Base-by-base conservation (phyloP, 441 rosid genomes). In the Gossypium davidsonii region DNA sequence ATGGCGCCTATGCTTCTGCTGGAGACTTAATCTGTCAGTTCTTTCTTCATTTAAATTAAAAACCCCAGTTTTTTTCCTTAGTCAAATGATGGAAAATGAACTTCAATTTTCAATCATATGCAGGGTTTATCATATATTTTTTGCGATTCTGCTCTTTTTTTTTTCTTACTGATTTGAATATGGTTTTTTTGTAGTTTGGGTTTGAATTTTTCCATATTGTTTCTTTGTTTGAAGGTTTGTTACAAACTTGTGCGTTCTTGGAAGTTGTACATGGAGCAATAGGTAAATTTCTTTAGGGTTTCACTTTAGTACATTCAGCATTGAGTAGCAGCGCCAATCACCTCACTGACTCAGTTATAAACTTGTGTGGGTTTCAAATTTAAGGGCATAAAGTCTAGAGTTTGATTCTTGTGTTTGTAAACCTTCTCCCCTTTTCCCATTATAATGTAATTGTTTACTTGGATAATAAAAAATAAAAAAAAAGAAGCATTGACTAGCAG, bases 211-310 rank as follows among this genome's bases (percentile, higher is more conserved):
- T 74, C 0, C 64, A 8, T 74, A 15, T 58, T 34, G 5, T 25
- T 25, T 58, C 56, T 52, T 17, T 51, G 57, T 26, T 39, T 78
- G 73, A 78, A 91, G 98, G 88, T 85, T 70, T 87, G 74, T 79
- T 91, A 31, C 96, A 94, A 76, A 71, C 76, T 62, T 79, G 26
- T 78, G 78, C 91, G 7, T 79, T 89, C 78, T 71, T 88, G 83
- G 98, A 94, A 83, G 91, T 92, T 59, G 71, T 92, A 70, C 97
- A 94, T 83, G 97, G 96, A 85, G 98, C 92, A 17, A 25, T 86
- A 21, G 98, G 97, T 92, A 66, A 75, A 59, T 55, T 55, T 6
- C 4, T 56, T 0, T 25, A 20, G 9, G 8, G n/a, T 70, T 48
- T 74, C 6, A 21, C 9, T 34, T 34, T 34, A 34, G 42, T 14